Evolutionary conservation across 2,329 filamentous ascomycete species (phyloP).

Genomic region (Pestalotiopsis sp.): DNA sequence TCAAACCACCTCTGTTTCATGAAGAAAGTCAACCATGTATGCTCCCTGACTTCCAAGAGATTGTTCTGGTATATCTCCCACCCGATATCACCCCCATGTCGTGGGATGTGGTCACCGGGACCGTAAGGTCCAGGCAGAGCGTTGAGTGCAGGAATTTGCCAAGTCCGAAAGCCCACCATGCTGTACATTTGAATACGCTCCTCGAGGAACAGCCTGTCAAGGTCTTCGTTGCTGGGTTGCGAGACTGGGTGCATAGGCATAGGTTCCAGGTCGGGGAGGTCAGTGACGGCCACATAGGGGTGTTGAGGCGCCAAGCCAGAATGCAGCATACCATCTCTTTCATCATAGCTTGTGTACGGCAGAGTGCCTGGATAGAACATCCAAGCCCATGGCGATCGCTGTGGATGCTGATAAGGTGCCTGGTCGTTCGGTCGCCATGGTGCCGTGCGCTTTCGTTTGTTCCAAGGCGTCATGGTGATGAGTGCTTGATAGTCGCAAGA

Average conservation of each 20-base stretch:
- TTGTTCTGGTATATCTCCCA: not conserved
- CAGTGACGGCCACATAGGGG: not conserved
- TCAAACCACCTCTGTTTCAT: constrained; percentile 12
- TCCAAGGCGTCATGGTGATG: not conserved
- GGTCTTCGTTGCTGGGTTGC: not conserved
- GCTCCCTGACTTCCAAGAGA: constrained; percentile 1
- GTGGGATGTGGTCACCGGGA: not conserved
- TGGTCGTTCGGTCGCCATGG: not conserved
- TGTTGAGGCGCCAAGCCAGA: constrained; percentile 9
- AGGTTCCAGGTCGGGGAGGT: not conserved
- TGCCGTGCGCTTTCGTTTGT: not conserved
- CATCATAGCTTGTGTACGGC: not conserved
- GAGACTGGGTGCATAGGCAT: not conserved
- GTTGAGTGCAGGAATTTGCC: constrained; percentile 8
- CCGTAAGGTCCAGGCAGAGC: not conserved
- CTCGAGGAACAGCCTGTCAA: constrained; percentile 11
- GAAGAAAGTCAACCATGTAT: constrained; percentile 5
- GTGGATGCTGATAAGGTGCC: not conserved
- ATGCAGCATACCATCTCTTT: constrained; percentile 4
- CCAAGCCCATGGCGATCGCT: constrained; percentile 15
- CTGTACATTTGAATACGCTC: constrained; percentile 1
- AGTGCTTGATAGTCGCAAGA: not conserved
- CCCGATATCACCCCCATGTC: not conserved
- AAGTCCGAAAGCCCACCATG: constrained; percentile 3
- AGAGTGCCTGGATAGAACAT: constrained; percentile 4